These are phyloP conservation scores for Pythium aquatile DNA, from an alignment of 352 stramenopile species.

Conservation along the genomic window DNA sequence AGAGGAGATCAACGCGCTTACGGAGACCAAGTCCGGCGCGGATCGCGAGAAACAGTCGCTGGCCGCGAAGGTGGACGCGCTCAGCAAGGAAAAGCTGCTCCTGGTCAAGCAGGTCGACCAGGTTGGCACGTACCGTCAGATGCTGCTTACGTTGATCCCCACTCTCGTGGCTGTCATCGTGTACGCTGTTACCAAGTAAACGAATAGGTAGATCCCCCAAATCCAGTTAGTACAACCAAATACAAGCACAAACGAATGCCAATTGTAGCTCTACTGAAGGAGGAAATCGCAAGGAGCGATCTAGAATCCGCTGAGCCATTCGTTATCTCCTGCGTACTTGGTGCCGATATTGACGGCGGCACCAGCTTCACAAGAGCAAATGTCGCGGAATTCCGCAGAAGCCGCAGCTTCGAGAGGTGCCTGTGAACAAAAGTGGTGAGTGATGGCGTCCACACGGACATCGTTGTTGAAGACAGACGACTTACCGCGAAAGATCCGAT, in stretches of 20 bases:
- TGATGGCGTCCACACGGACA: too few species aligned
- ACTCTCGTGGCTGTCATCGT: conserved; percentile 49
- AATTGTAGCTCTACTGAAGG: conserved; percentile 19
- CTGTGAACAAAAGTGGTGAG: conserved; percentile 27
- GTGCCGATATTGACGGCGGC: conserved; percentile 72
- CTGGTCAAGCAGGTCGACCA: conserved; percentile 46
- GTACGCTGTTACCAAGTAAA: conserved; percentile 54
- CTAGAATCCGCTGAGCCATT: conserved; percentile 81
- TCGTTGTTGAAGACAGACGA: not conserved
- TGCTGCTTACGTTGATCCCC: conserved; percentile 52
- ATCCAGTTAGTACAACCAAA: not conserved
- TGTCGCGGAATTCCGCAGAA: conserved; percentile 68
- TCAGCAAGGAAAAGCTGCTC: conserved; percentile 41
- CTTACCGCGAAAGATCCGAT: conserved; percentile 76
- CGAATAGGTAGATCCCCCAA: not conserved
- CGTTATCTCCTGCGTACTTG: conserved; percentile 63
- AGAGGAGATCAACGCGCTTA: conserved; percentile 33
- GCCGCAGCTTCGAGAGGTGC: conserved; percentile 74
- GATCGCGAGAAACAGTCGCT: conserved; percentile 28
- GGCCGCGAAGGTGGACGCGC: conserved; percentile 33
- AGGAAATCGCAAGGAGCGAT: conserved; percentile 6
- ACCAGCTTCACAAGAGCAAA: conserved; percentile 45
- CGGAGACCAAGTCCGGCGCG: conserved; percentile 23
- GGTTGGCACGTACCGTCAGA: conserved; percentile 56
- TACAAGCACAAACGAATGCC: conserved; percentile 1